A percentile compares a stretch with the other conserved stretches of the same genome.
Conservation (phyloP, 2,329 filamentous ascomycete species). For the Cylindrodendrum hubeiense region DNA sequence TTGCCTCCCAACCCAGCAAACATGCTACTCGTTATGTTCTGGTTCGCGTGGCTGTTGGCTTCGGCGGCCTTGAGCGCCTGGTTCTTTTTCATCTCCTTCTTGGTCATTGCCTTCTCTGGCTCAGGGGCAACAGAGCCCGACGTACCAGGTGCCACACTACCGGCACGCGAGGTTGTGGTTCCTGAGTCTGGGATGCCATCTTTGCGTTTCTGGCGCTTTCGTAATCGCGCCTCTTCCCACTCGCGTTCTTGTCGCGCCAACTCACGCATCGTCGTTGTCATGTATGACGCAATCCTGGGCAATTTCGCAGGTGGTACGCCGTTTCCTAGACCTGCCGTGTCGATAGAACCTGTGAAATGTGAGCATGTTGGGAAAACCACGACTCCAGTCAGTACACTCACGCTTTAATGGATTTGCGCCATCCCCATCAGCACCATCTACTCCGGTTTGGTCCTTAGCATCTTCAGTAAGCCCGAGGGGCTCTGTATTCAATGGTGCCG, state of each 20-base stretch:
- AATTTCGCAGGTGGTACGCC: slow-evolving; percentile 61
- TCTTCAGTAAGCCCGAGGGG: slow-evolving; percentile 48
- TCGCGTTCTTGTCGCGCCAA: slow-evolving; percentile 76
- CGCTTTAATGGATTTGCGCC: slow-evolving; percentile 70
- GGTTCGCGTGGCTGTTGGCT: slow-evolving; percentile 81
- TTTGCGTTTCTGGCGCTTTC: slow-evolving; percentile 74
- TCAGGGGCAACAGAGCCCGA: slow-evolving; percentile 74
- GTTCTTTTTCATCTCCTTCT: slow-evolving; percentile 87
- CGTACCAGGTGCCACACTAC: slow-evolving; percentile 70
- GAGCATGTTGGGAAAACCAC: slow-evolving; percentile 24
- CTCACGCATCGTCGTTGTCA: slow-evolving; percentile 68
- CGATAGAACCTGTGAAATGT: slow-evolving; percentile 54
- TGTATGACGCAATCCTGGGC: slow-evolving; percentile 63
- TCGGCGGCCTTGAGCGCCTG: slow-evolving; percentile 83
- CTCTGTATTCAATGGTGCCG: slow-evolving; percentile 63
- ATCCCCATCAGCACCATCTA: slow-evolving; percentile 65
- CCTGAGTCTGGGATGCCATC: slow-evolving; percentile 67
- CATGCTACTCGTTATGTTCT: slow-evolving; percentile 85
- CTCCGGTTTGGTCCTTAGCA: slow-evolving; percentile 41
- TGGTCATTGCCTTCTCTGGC: slow-evolving; percentile 77
- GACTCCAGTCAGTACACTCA: slow-evolving; percentile 53
- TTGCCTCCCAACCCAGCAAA: slow-evolving; percentile 75
- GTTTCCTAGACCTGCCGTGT: slow-evolving; percentile 49
- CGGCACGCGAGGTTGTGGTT: slow-evolving; percentile 62
- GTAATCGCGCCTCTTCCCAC: slow-evolving; percentile 78